Evolutionary conservation across 495 filamentous ascomycete genomes (phyloP), one percentile per base, ranked within the genome.

Genomic region (Bombardia bombarda): DNA sequence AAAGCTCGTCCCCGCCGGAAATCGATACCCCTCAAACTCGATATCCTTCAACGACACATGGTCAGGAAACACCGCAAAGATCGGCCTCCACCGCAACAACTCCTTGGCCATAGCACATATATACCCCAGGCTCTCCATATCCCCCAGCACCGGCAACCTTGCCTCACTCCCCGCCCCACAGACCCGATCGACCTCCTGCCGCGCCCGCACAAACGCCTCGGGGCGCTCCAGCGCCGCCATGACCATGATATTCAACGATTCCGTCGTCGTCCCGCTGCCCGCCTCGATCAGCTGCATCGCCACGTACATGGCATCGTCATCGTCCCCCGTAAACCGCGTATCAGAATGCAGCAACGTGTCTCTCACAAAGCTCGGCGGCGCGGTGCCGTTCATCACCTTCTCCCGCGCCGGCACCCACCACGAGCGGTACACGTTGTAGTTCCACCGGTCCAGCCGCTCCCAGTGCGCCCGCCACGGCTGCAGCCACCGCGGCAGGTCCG

Each of bases 61-160:
- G 5, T 52, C 55, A 4, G 57, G 56, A 12, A 46, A 31, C 13
- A 56, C n/a, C 10, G 49, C 33, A n/a, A 68, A 52, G 17, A 53
- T 63, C 14, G 77, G 74, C 17, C 72, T 50, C 77, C 77, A 81
- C 31, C 77, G 62, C 14, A 79, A 56, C 12, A 67, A 67, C 53
- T 81, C 77, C 47, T 76, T 79, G 36, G 69, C 60, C 23, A 77
- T 55, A 3, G 69, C 69, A 24, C 36, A 53, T 34, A 60, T 65
- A 43, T 79, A 80, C 5, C 72, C 72, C 33, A 78, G 55, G 25
- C 58, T 56, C 10, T 55, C 41, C 45, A 70, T 53, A 53, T 79
- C 75, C 12, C 55, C 57, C 55, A 75, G 67, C 38, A 41, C 32
- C 6, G 69, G 69, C 6, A 74, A 59, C 3, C 70, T 49, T 2